Percentiles rank a stretch among this genome's conserved stretches.
phyloP scores from a whole-genome alignment of 371 early-diverging fungal genomes.

The Mucor racemosus region DNA sequence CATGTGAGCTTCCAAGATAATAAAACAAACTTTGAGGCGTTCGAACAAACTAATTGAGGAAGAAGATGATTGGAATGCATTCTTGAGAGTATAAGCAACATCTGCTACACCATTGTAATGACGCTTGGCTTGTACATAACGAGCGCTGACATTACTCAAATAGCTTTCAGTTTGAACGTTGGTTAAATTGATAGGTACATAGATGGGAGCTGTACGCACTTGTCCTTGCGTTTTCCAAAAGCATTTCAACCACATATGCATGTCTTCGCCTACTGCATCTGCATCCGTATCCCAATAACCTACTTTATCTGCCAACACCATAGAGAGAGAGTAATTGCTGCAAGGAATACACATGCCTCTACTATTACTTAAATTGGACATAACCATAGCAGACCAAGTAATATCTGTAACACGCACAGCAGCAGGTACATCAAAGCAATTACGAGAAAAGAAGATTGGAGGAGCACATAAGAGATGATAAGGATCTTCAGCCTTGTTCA shows the following conservation, averaged over 20 bases:
- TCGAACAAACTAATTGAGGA: constrained; percentile 38
- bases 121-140: constrained; percentile 76
- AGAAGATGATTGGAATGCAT: constrained; percentile 41
- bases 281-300: constrained; percentile 82
- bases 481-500: constrained; percentile 46
- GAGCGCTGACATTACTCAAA: constrained; percentile 60
- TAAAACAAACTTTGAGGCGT: constrained; percentile 47
- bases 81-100: constrained; percentile 57
- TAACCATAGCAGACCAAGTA: constrained; percentile 81
- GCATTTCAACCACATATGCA: constrained; percentile 87
- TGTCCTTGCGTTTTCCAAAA: constrained; percentile 75
- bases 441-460: constrained; percentile 78
- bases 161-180: constrained; percentile 73
- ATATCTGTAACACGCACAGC: constrained; percentile 79
- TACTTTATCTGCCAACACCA: constrained; percentile 72
- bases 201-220: constrained; percentile 70
- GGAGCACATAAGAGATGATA: constrained; percentile 67
- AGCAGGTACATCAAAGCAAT: constrained; percentile 73
- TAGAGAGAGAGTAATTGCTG: constrained; percentile 73
- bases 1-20: constrained; percentile 60
- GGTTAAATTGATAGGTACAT: constrained; percentile 75
- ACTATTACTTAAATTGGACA: constrained; percentile 73
- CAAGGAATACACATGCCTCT: constrained; percentile 75
- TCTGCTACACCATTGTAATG: constrained; percentile 68
- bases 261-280: constrained; percentile 83